These are phyloP conservation scores for Pythium graminicola DNA, from an alignment of 352 stramenopile genomes.

Conservation along the genomic window DNA sequence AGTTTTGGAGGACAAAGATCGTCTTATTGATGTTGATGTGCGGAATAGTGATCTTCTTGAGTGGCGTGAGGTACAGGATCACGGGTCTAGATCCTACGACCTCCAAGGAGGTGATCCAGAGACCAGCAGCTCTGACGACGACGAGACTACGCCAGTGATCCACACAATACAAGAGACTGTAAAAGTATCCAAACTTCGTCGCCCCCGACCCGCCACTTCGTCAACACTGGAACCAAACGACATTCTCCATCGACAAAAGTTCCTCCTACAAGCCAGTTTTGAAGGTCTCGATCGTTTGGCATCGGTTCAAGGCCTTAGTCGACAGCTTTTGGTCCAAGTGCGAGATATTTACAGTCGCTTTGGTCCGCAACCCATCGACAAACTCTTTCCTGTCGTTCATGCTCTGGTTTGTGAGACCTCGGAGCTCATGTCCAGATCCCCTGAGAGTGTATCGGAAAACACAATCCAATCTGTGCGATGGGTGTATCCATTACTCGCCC, in stretches of 20 bases:
- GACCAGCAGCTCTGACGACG: too few species aligned
- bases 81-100: too few species aligned
- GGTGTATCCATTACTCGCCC: slow-evolving; percentile 18
- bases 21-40: not conserved
- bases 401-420: slow-evolving; percentile 6
- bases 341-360: slow-evolving; percentile 7
- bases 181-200: too few species aligned
- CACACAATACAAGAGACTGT: too few species aligned
- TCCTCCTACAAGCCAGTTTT: slow-evolving; percentile 3
- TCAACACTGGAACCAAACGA: not conserved
- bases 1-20: slow-evolving; percentile 1
- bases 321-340: slow-evolving; percentile 4
- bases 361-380: slow-evolving; percentile 1
- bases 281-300: slow-evolving; percentile 7
- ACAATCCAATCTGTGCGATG: not conserved
- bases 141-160: too few species aligned
- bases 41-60: slow-evolving; percentile 2
- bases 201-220: too few species aligned
- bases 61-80: not conserved
- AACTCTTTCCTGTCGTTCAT: slow-evolving; percentile 10
- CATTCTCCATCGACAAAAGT: not conserved
- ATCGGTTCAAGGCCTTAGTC: slow-evolving; percentile 3
- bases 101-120: too few species aligned
- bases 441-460: too few species aligned
- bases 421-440: not conserved